Conservation (phyloP, 371 early-diverging fungal species). For the Apophysomyces ossiformis region DNA sequence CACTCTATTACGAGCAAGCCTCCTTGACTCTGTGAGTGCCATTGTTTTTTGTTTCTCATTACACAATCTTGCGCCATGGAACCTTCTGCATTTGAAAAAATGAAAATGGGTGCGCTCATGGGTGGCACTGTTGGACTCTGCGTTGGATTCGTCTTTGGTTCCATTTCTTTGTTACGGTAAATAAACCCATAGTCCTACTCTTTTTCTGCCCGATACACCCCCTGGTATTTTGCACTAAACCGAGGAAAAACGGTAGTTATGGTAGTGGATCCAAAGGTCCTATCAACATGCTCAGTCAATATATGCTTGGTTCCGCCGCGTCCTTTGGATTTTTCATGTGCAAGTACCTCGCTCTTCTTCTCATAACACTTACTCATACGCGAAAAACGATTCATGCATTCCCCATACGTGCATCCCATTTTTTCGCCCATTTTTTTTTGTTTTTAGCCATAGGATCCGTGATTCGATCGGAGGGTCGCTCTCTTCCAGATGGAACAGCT, state of each 20-base stretch:
- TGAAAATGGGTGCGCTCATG: constrained; percentile 85
- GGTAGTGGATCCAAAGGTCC: constrained; percentile 51
- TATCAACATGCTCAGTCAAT: constrained; percentile 50
- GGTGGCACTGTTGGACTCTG: constrained; percentile 86
- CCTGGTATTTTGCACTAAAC: no score
- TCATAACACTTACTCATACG: constrained; percentile 1
- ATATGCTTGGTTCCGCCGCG: constrained; percentile 59
- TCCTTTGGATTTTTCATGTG: constrained; percentile 64
- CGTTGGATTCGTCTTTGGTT: constrained; percentile 82
- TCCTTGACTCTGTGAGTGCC: not conserved
- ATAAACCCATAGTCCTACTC: not conserved
- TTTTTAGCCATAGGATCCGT: constrained; percentile 80
- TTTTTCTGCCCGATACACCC: no score
- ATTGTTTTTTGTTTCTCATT: not conserved
- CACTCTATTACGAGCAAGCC: no score
- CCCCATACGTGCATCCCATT: not conserved
- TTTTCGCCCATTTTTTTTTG: constrained; percentile 22
- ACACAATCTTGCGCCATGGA: constrained; percentile 42
- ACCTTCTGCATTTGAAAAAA: constrained; percentile 69
- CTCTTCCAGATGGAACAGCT: constrained; percentile 19
- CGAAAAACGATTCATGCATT: not conserved
- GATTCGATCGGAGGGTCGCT: constrained; percentile 67
- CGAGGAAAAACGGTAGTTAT: constrained; percentile 27
- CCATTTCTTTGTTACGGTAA: constrained; percentile 71
- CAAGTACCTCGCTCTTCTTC: constrained; percentile 16